Evolutionary conservation across 2,329 filamentous ascomycete genomes (phyloP).

Genomic region (Coniella vitis): DNA sequence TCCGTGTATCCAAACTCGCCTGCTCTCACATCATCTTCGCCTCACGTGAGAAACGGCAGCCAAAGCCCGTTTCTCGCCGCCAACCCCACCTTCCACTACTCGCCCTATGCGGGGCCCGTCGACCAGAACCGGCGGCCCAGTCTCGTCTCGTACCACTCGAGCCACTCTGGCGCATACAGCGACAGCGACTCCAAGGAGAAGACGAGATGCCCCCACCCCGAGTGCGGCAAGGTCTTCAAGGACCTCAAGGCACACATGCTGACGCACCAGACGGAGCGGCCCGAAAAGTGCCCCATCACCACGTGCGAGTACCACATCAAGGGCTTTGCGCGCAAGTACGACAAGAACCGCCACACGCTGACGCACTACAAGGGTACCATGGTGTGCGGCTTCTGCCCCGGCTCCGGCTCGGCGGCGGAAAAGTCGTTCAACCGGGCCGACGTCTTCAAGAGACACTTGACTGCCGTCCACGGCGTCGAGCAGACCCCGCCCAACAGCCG

Average conservation of each 20-base stretch:
- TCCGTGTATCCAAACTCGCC: constrained; percentile 53
- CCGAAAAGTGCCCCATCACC: constrained; percentile 88
- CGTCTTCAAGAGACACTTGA: constrained; percentile 91
- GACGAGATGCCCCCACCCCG: constrained; percentile 70
- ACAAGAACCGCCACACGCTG: constrained; percentile 89
- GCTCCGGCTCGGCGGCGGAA: constrained; percentile 79
- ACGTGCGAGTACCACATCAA: constrained; percentile 90
- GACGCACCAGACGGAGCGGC: constrained; percentile 83
- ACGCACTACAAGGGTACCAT: constrained; percentile 97
- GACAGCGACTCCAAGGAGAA: constrained; percentile 60
- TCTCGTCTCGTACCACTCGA: constrained; percentile 62
- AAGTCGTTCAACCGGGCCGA: constrained; percentile 96
- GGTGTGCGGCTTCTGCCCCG: constrained; percentile 92
- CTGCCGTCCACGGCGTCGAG: constrained; percentile 84
- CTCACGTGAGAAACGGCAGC: constrained; percentile 47
- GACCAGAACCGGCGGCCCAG: constrained; percentile 55
- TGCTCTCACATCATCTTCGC: constrained; percentile 48
- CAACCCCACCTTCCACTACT: constrained; percentile 38
- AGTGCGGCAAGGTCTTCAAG: constrained; percentile 82
- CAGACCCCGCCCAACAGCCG: constrained; percentile 88
- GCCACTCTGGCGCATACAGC: constrained; percentile 52
- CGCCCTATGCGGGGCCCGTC: constrained; percentile 43
- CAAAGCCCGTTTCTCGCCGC: constrained; percentile 57
- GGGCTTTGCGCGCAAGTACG: constrained; percentile 90
- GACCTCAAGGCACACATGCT: constrained; percentile 92